Evolutionary conservation across 1,284 basidiomycete genomes (phyloP).

Genomic region (Crepidotus sp.): DNA sequence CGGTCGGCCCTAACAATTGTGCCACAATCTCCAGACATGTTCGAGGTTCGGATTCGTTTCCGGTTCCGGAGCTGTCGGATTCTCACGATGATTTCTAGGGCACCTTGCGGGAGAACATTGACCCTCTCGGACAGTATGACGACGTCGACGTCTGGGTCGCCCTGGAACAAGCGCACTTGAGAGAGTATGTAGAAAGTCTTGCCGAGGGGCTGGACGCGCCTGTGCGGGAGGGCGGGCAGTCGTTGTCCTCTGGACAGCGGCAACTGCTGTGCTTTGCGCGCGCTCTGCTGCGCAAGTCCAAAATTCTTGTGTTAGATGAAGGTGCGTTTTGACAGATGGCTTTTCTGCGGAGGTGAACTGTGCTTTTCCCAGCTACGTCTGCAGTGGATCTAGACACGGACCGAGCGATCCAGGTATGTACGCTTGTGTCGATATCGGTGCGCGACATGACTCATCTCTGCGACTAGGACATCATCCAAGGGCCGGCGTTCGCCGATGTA

Average conservation of each 20-base stretch:
- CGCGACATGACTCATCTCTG: background rate
- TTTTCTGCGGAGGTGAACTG: background rate
- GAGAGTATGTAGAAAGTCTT: slow-evolving; percentile 63
- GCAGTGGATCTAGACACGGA: slow-evolving; percentile 90
- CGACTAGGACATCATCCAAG: slow-evolving; percentile 57
- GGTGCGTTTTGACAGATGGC: slow-evolving; percentile 42
- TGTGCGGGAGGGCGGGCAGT: slow-evolving; percentile 76
- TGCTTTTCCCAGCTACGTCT: slow-evolving; percentile 51
- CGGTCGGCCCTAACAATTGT: slow-evolving; percentile 77
- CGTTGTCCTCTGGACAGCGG: slow-evolving; percentile 78
- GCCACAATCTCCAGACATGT: slow-evolving; percentile 63
- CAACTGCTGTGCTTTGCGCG: slow-evolving; percentile 81
- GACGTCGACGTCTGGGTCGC: slow-evolving; percentile 82
- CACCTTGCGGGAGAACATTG: slow-evolving; percentile 74
- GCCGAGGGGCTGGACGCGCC: slow-evolving; percentile 68
- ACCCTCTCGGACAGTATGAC: slow-evolving; percentile 61
- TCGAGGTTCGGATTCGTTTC: background rate
- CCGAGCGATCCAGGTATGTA: slow-evolving; percentile 56
- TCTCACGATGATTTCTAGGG: slow-evolving; percentile 43
- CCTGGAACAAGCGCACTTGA: slow-evolving; percentile 62
- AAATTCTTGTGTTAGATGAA: slow-evolving; percentile 87
- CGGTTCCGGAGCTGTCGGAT: no score
- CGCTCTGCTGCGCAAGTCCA: slow-evolving; percentile 71
- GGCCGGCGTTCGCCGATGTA: slow-evolving; percentile 57
- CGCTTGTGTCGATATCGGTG: background rate